phyloP scores from a whole-genome alignment of 2,329 filamentous ascomycete genomes.

The Venturia effusa region DNA sequence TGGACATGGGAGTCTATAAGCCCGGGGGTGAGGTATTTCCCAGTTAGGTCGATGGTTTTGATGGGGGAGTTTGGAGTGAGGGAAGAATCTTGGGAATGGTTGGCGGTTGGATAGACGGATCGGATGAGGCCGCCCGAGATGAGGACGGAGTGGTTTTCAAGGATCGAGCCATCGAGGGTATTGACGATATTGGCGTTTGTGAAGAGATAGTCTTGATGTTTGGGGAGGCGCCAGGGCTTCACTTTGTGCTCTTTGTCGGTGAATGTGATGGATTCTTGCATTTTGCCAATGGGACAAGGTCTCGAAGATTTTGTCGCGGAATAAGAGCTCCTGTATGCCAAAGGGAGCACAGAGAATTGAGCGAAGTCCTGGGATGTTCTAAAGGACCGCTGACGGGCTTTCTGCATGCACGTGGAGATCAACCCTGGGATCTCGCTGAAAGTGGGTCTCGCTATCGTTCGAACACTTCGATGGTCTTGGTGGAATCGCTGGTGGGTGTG shows the following conservation, averaged over 20 bases:
- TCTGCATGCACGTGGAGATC: neutral
- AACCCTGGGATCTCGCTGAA: neutral
- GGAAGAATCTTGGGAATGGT: too few relatives aligned
- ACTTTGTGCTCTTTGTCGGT: neutral
- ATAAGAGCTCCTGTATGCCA: neutral
- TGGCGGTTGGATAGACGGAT: too few relatives aligned
- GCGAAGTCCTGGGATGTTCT: neutral
- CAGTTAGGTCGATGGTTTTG: slow-evolving; percentile 29
- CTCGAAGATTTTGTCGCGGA: neutral
- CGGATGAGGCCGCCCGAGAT: slow-evolving; percentile 14
- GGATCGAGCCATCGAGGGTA: slow-evolving; percentile 21
- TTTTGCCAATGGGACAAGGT: neutral
- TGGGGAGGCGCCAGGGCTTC: slow-evolving; percentile 19
- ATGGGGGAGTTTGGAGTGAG: too few relatives aligned
- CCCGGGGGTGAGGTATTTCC: slow-evolving; percentile 38
- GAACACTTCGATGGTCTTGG: neutral
- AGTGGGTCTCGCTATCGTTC: neutral
- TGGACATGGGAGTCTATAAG: slow-evolving; percentile 35
- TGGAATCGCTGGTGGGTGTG: neutral
- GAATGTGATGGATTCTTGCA: neutral
- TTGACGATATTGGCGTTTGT: slow-evolving; percentile 37
- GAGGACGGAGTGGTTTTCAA: slow-evolving; percentile 7
- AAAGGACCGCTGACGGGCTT: neutral
- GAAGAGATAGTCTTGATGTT: slow-evolving; percentile 23
- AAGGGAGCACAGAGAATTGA: too few relatives aligned